These are phyloP conservation scores for Epithele typhae DNA, from an alignment of 768 basidiomycete species.

Conservation along the genomic window DNA sequence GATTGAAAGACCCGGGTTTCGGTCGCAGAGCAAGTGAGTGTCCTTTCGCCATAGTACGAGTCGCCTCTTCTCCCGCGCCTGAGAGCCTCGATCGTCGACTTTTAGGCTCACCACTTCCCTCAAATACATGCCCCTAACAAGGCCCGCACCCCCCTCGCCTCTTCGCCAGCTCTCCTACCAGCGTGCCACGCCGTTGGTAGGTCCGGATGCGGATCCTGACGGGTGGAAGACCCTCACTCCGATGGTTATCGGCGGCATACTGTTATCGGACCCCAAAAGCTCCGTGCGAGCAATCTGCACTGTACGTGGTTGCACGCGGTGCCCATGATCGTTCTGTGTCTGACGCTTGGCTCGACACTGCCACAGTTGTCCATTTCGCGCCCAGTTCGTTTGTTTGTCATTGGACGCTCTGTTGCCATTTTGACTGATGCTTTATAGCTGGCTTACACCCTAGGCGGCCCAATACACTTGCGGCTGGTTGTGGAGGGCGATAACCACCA, in stretches of 20 bases:
- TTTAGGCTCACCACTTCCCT: conserved; percentile 16
- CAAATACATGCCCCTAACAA: conserved; percentile 15
- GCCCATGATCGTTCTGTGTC: background rate
- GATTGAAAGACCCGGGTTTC: conserved; percentile 15
- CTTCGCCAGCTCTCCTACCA: conserved; percentile 21
- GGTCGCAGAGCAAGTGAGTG: conserved; percentile 12
- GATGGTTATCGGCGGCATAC: conserved; percentile 9
- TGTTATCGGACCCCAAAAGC: conserved; percentile 17
- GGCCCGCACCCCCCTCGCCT: conserved; percentile 19
- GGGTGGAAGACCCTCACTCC: conserved; percentile 20
- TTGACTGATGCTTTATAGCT: conserved; percentile 10
- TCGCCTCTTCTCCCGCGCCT: too few relatives aligned
- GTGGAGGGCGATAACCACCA: conserved; percentile 13
- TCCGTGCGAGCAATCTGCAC: conserved; percentile 10
- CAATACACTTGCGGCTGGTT: conserved; percentile 12
- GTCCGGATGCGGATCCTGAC: conserved; percentile 21
- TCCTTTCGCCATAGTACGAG: background rate
- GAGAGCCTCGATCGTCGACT: too few relatives aligned
- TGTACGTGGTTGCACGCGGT: background rate
- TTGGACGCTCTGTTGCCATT: too few relatives aligned
- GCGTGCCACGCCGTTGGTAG: conserved; percentile 15
- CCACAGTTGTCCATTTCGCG: conserved; percentile 13
- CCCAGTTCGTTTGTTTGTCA: too few relatives aligned
- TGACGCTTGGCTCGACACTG: too few relatives aligned
- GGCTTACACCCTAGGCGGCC: conserved; percentile 19